Base-by-base conservation (phyloP, 1,139 yeast genomes). In the Starmera stellimalicola region DNA sequence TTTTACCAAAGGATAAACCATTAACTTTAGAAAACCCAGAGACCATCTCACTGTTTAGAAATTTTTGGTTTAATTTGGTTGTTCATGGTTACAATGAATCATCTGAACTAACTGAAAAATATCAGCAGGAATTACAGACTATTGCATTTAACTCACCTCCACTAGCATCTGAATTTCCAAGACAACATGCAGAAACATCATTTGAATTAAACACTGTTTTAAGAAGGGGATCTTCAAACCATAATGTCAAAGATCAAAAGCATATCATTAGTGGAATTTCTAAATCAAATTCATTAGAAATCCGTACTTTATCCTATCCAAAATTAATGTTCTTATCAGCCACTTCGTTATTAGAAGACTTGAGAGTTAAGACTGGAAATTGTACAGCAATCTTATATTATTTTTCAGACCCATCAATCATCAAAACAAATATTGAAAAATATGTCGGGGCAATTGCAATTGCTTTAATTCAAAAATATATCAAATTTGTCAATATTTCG, bases 61-160 rank as follows among this genome's bases (percentile, higher is more conserved):
- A 91, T 54, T 76, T 85, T 32, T 93, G 99, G 99, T 87, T 83
- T 54, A 91, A 88, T 51, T 68, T 91, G 71, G 93, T 81, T 5
- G 84, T 88, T 29, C 95, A 91, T 56, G 98, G 98, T 0, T 87
- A 77, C 52, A 71, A 78, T 17, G 64, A 67, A 33, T 68, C 69
- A 33, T 77, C 94, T 0, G 64, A 65, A 11, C 62, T 76, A 48
- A 70, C 77, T 9, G 59, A 63, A 35, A 57, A 60, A 9, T 68
- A 71, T 48, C 52, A 59, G 35, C 41, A 42, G 0, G 74, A 72
- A 25, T 64, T 93, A 34, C 68, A 71, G 48, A 64, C 77, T 37
- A 82, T 93, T 48, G 97, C 98, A 0, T 74, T 80, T 48, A 81
- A 73, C 49, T 71, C 96, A 5, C 98, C 98, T 5, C 94, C 97